Conservation (phyloP, 2,329 filamentous ascomycete genomes). For the Trichoderma sp. region DNA sequence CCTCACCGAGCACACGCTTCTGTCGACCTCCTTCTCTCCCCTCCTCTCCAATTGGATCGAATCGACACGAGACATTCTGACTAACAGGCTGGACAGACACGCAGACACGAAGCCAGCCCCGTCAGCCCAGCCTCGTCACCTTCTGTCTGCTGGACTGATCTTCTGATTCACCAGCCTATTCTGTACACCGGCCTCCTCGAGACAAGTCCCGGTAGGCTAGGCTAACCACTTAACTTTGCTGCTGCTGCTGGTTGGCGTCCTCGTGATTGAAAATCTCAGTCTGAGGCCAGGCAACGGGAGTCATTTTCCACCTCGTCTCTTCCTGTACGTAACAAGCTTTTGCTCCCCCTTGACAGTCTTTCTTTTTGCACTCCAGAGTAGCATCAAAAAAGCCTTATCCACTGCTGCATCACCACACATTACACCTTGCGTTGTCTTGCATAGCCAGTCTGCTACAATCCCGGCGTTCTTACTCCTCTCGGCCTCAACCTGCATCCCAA, state of each 20-base stretch:
- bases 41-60: constrained; percentile 6
- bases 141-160: neutral
- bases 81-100: constrained; percentile 4
- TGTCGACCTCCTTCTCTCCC: neutral
- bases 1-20: constrained; percentile 10
- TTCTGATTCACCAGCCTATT: constrained; percentile 4
- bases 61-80: neutral
- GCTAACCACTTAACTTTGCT: neutral
- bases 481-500: constrained; percentile 14
- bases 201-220: neutral
- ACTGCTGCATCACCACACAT: neutral
- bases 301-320: neutral
- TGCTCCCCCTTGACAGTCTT: neutral
- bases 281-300: neutral
- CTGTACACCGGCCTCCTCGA: neutral
- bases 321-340: constrained; percentile 9
- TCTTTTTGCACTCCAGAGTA: neutral
- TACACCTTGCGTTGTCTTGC: neutral
- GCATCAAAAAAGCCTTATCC: neutral
- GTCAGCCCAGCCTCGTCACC: constrained; percentile 1
- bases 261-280: neutral
- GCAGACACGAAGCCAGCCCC: neutral
- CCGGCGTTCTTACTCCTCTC: constrained; percentile 16
- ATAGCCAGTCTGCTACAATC: neutral
- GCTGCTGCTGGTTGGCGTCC: neutral